Evolutionary conservation across 495 filamentous ascomycete genomes (phyloP), one percentile per base, ranked within the genome.

Genomic region (Collariella sp.): DNA sequence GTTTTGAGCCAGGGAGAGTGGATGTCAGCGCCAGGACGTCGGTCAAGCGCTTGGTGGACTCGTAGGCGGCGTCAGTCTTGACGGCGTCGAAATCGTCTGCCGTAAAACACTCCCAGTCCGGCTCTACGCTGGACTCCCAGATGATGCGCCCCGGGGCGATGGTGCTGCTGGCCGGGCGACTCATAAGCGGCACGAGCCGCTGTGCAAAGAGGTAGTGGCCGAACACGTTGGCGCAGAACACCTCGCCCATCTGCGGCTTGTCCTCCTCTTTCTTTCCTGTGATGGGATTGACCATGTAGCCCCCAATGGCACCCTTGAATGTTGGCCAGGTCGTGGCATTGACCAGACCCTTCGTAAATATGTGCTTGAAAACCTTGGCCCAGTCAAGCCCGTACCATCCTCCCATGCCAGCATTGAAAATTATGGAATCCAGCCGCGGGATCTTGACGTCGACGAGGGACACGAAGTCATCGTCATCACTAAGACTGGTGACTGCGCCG

Each of bases 181-280:
- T 79, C 41, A 97, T 76, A 9, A 96, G 74, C 0, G 88, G 83
- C 49, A 83, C 72, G 2, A 96, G 75, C 52, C 84, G 83, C 65
- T 95, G 91, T 16, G 79, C 79, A 18, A 98, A 84, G 58, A 96
- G 72, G 66, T 98, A 97, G 70, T 97, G 93, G 0, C 94, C 93
- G 63, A 98, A 95, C 26, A 95, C 79, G 63, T 97, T 97, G 47
- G 89, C 83, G 67, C 83, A 86, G 68, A 96, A 98, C 7, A 96
- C 79, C 47, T 84, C 72, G 3, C 89, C 94, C 0, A 97, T 47
- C 0, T 50, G 54, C 11, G 46, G 29, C 3, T 20, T 40, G 45
- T 19, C 24, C 5, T 49, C 7, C 16, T 34, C 38, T 1, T 55
- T 44, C 9, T 29, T 19, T 13, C 22, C 43, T 40, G 66, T 53